phyloP scores from a whole-genome alignment of 1,284 basidiomycete species.

The Melampsora larici-populina region DNA sequence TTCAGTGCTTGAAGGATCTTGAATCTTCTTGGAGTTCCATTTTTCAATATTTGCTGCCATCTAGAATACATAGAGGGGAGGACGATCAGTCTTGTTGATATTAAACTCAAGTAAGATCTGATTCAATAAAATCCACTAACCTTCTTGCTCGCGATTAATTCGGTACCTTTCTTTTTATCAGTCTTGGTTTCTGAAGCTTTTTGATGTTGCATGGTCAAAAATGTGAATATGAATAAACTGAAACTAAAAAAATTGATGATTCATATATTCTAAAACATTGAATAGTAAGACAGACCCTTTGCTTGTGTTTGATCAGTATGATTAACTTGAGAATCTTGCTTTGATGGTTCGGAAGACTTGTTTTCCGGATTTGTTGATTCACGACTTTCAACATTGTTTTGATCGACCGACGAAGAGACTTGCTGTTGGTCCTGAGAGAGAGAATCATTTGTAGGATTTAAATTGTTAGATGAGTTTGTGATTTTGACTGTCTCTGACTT shows the following conservation, averaged over 20 bases:
- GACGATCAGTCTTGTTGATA: conserved; percentile 9
- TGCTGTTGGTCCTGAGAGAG: background rate
- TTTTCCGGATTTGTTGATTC: too few relatives aligned
- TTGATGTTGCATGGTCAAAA: conserved; percentile 9
- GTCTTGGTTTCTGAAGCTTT: conserved; percentile 34
- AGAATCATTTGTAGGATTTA: too few relatives aligned
- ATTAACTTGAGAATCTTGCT: background rate
- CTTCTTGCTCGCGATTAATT: conserved; percentile 82
- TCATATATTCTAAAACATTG: conserved; percentile 18
- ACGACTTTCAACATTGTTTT: too few relatives aligned
- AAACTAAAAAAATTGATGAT: conserved; percentile 19
- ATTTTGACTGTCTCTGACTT: too few relatives aligned
- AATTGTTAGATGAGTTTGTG: too few relatives aligned
- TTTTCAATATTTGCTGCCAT: conserved; percentile 83
- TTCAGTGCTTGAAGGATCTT: conserved; percentile 45
- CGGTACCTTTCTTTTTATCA: conserved; percentile 68
- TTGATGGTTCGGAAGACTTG: background rate
- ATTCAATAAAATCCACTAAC: conserved; percentile 56
- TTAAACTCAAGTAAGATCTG: background rate
- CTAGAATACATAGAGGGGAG: conserved; percentile 56
- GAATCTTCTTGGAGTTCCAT: conserved; percentile 44
- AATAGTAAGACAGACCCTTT: conserved; percentile 40
- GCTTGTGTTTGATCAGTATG: background rate
- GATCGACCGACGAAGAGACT: too few relatives aligned
- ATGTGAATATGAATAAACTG: conserved; percentile 15